Percentiles rank a stretch among this genome's conserved stretches.
Evolutionary conservation across 768 basidiomycete species (phyloP).

Genomic region (Udeniomyces megalosporus): DNA sequence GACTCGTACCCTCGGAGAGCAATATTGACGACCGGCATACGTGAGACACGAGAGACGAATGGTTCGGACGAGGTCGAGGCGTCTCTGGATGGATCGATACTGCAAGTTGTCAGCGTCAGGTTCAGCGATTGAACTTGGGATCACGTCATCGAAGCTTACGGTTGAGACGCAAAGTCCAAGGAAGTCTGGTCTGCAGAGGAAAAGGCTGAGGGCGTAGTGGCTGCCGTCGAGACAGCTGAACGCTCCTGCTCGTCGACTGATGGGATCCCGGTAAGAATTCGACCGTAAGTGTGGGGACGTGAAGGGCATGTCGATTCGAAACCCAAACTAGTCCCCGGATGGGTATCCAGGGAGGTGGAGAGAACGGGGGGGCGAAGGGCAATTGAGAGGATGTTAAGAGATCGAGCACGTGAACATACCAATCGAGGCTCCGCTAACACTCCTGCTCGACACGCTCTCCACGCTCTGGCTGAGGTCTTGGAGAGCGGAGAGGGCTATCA

Average conservation of each 20-base stretch:
- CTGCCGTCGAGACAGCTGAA: too few relatives aligned
- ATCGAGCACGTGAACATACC: background rate
- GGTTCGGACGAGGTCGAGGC: constrained; percentile 2
- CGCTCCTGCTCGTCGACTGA: too few relatives aligned
- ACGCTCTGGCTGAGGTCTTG: background rate
- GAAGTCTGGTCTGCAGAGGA: too few relatives aligned
- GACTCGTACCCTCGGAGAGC: constrained; percentile 64
- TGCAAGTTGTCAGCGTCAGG: background rate
- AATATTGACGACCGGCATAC: constrained; percentile 53
- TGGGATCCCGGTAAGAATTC: too few relatives aligned
- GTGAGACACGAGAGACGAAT: constrained; percentile 47
- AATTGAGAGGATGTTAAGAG: too few relatives aligned
- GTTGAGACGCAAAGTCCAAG: too few relatives aligned
- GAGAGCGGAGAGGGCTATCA: constrained; percentile 3
- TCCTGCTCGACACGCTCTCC: background rate
- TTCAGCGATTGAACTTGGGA: background rate
- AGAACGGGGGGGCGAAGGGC: background rate
- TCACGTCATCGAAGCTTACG: too few relatives aligned
- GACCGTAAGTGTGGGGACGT: too few relatives aligned
- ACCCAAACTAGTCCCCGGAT: background rate
- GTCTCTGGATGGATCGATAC: background rate
- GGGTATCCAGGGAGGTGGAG: background rate
- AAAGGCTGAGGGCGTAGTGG: too few relatives aligned
- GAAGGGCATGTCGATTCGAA: too few relatives aligned
- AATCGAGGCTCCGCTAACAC: background rate